phyloP scores from a whole-genome alignment of 176 grass and related monocot genomes.

The Juncus effusus region DNA sequence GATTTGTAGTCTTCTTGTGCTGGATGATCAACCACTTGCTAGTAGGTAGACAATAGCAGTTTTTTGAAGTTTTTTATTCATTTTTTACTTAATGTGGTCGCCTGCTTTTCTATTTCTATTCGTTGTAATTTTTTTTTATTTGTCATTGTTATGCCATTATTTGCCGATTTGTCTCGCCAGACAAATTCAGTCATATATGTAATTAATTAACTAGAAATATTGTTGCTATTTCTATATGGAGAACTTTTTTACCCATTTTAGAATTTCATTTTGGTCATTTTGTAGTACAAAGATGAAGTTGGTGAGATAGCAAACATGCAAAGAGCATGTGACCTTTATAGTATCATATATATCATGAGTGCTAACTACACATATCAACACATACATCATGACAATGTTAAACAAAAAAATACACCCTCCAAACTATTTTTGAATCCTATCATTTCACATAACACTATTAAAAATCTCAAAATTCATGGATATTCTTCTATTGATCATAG shows the following conservation, averaged over 20 bases:
- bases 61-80: too few species aligned
- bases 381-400: conserved; percentile 63
- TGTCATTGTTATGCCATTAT: not conserved
- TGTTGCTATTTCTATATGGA: too few species aligned
- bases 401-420: conserved; percentile 42
- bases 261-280: not conserved
- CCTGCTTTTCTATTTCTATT: conserved; percentile 7
- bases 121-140: conserved; percentile 2
- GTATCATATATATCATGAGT: conserved; percentile 43
- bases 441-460: conserved; percentile 31
- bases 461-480: conserved; percentile 34
- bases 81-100: not conserved
- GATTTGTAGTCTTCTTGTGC: conserved; percentile 35
- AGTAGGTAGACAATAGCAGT: too few species aligned
- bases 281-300: too few species aligned
- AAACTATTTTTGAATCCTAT: conserved; percentile 27
- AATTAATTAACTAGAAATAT: not conserved
- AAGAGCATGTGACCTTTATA: conserved; percentile 53
- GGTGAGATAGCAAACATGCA: conserved; percentile 34
- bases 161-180: not conserved
- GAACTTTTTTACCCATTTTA: not conserved
- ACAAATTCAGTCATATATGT: conserved; percentile 6
- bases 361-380: conserved; percentile 51
- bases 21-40: conserved; percentile 29
- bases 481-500: conserved; percentile 39